Base-by-base conservation (phyloP, 2,329 filamentous ascomycete genomes). In the Fusarium coffeatum region DNA sequence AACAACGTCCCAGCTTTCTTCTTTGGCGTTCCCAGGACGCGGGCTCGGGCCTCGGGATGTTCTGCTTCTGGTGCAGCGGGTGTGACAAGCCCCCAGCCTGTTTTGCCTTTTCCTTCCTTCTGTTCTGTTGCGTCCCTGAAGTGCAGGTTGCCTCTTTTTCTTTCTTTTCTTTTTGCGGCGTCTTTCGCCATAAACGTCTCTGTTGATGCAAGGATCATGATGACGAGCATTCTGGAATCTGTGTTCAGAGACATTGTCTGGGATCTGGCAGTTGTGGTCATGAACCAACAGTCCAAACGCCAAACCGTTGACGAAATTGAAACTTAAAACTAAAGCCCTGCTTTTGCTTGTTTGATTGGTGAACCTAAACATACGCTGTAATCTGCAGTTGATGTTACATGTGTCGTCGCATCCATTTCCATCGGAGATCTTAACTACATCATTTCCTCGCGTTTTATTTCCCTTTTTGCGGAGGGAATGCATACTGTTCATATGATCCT, bases 11-110 rank as follows among this genome's bases (percentile, higher is more conserved):
- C 76, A 68, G 71, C 64, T 64, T 64, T 63, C 50, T 69, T 71
- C 53, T 45, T 68, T 74, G 69, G 72, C 66, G 68, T 75, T 71
- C 72, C 76, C 72, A 74, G 68, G 59, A 76, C 75, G 60, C 62
- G 67, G 76, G 68, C 69, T 76, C 74, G 75, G 76, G 73, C 73
- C 72, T 74, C 72, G 71, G 73, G 69, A 75, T 75, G 73, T 75
- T 68, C 73, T 75, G 73, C 73, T 74, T 75, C 69, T 72, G 34
- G 34, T 37, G 64, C 48, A 68, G 34, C 49, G 59, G 60, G 48
- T 68, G 64, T 64, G 59, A 71, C 72, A 61, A 51, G 48, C 63
- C 69, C 66, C 34, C 72, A 64, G 60, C 68, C 59, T 55, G 62
- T 61, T 56, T 55, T 47, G 51, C 32, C n/a, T 15, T 51, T 40